Evolutionary conservation across 345 rosid genomes (phyloP).

Genomic region (Nasturtium officinale): DNA sequence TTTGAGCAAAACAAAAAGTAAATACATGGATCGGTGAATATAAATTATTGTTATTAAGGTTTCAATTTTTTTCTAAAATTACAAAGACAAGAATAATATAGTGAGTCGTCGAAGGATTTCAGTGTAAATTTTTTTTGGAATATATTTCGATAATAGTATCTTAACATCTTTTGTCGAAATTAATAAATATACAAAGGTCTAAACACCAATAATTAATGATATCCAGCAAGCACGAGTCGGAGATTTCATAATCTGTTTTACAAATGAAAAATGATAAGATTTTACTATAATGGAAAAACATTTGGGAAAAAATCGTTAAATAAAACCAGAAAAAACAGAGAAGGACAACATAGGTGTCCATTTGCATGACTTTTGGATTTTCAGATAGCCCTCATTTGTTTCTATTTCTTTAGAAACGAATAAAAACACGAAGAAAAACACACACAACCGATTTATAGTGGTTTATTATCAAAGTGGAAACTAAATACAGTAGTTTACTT

Average conservation of each 20-base stretch:
- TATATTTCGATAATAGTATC: background rate
- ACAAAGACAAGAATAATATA: background rate
- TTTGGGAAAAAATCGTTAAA: slow-evolving; percentile 23
- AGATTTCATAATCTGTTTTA: slow-evolving; percentile 25
- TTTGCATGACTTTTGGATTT: slow-evolving; percentile 39
- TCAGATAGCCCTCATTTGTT: slow-evolving; percentile 13
- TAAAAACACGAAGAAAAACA: background rate
- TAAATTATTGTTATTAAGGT: background rate
- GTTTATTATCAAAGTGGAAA: background rate
- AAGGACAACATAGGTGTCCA: slow-evolving; percentile 40
- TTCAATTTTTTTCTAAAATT: background rate
- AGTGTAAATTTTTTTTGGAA: slow-evolving; percentile 2
- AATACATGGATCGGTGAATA: background rate
- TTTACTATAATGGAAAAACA: slow-evolving; percentile 7
- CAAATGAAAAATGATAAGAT: background rate
- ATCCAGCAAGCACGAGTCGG: slow-evolving; percentile 25
- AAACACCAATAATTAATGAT: slow-evolving; percentile 35
- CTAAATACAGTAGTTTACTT: background rate
- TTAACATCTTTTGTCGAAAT: background rate
- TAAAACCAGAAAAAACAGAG: slow-evolving; percentile 35
- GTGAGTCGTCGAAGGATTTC: background rate
- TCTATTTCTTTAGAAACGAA: background rate
- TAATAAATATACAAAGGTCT: background rate
- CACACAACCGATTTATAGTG: background rate
- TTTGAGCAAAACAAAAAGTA: background rate